phyloP scores from a whole-genome alignment of 208 protist genomes.

The Acanthamoeba culbertsoni region DNA sequence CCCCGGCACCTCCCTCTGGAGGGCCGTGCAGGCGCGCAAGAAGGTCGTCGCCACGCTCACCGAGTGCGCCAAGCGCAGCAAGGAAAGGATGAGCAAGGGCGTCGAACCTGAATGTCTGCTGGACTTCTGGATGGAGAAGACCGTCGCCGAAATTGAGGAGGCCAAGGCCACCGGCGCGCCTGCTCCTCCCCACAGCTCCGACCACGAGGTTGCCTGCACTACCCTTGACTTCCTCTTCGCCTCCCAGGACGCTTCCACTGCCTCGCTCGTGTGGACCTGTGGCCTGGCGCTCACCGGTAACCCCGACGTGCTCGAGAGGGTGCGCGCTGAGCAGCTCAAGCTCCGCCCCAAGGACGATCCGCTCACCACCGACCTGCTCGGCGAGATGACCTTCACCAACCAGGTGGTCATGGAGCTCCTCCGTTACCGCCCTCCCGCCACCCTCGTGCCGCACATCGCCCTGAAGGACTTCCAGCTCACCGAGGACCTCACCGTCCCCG shows the following conservation, averaged over 20 bases:
- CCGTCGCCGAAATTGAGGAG: constrained; percentile 78
- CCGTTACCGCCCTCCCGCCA: constrained; percentile 78
- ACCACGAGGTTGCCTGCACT: constrained; percentile 90
- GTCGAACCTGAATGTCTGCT: constrained; percentile 89
- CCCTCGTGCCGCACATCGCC: constrained; percentile 78
- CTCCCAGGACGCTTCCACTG: constrained; percentile 85
- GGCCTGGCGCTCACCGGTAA: constrained; percentile 88
- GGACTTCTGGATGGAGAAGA: constrained; percentile 90
- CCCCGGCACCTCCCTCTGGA: constrained; percentile 90
- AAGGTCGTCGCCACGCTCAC: constrained; percentile 87
- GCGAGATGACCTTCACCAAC: constrained; percentile 90
- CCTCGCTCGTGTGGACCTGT: constrained; percentile 88
- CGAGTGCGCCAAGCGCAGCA: constrained; percentile 79
- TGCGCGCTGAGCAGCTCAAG: constrained; percentile 88
- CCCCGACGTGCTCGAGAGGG: constrained; percentile 87
- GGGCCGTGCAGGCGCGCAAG: constrained; percentile 89
- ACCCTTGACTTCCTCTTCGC: constrained; percentile 94
- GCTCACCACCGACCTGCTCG: constrained; percentile 86
- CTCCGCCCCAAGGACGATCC: constrained; percentile 86
- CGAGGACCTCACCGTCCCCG: constrained; percentile 77
- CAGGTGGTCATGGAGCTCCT: constrained; percentile 82
- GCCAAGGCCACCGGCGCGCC: constrained; percentile 82
- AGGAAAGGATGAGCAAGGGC: constrained; percentile 69
- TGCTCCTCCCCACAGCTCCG: constrained; percentile 81
- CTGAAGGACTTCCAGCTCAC: constrained; percentile 75